These are phyloP conservation scores for Ustilago esculenta DNA, from an alignment of 1,284 basidiomycete genomes.

Conservation along the genomic window DNA sequence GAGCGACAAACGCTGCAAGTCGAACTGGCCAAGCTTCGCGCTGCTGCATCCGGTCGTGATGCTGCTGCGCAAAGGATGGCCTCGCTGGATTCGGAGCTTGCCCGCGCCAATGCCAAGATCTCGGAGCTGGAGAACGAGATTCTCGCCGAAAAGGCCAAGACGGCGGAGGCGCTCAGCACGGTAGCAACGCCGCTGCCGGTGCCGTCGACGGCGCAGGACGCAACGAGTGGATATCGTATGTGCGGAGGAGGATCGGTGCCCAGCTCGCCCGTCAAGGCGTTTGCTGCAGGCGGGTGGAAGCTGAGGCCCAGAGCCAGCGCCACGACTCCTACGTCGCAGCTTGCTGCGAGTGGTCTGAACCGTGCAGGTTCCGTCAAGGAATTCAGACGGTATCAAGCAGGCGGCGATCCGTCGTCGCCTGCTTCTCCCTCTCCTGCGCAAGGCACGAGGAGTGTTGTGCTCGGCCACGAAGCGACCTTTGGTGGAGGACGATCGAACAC, in stretches of 20 bases:
- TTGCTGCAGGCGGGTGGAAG: slow-evolving; percentile 14
- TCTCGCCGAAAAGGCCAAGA: slow-evolving; percentile 9
- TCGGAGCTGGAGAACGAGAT: slow-evolving; percentile 35
- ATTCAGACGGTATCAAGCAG: slow-evolving; percentile 36
- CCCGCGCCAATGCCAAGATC: slow-evolving; percentile 12
- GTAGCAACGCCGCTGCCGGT: slow-evolving; percentile 30
- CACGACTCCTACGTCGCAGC: neutral
- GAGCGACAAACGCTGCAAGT: slow-evolving; percentile 22
- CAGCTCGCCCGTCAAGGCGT: slow-evolving; percentile 25
- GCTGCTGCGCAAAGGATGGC: slow-evolving; percentile 4
- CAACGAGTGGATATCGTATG: neutral
- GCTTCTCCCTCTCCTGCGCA: slow-evolving; percentile 14
- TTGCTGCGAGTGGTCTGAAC: slow-evolving; percentile 7
- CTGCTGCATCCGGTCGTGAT: slow-evolving; percentile 15
- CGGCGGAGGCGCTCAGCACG: slow-evolving; percentile 12
- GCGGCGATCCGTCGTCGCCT: neutral
- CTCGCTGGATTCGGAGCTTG: slow-evolving; percentile 16
- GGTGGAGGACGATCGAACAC: neutral
- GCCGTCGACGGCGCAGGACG: neutral
- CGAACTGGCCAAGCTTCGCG: slow-evolving; percentile 24
- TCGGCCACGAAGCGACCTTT: slow-evolving; percentile 11
- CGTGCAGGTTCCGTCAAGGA: slow-evolving; percentile 57
- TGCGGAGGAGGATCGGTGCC: slow-evolving; percentile 19
- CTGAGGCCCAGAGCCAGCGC: slow-evolving; percentile 2
- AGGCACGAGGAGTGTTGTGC: slow-evolving; percentile 20